These are phyloP conservation scores for Kluyveromyces marxianus DNA, from an alignment of 1,139 yeast species.

Conservation along the genomic window DNA sequence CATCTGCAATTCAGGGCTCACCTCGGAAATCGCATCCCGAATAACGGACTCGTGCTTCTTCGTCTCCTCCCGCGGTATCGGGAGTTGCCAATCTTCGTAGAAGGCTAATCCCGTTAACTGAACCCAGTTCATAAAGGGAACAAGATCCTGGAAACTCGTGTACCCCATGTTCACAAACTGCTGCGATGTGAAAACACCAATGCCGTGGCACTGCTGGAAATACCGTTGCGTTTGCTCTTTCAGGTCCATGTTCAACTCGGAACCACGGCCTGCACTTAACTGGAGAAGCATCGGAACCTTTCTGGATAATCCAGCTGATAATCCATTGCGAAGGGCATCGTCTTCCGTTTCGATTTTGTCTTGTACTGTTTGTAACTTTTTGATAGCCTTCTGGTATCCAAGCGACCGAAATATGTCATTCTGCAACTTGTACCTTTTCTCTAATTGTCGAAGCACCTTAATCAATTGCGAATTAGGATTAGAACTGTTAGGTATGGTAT, in stretches of 20 bases:
- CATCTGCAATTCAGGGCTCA: slow-evolving; percentile 36
- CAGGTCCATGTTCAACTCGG: slow-evolving; percentile 30
- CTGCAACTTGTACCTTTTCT: slow-evolving; percentile 33
- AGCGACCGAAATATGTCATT: slow-evolving; percentile 39
- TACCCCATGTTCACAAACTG: slow-evolving; percentile 38
- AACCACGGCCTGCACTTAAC: slow-evolving; percentile 35
- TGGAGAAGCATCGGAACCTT: slow-evolving; percentile 43
- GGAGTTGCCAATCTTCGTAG: slow-evolving; percentile 43
- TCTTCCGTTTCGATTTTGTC: slow-evolving; percentile 33
- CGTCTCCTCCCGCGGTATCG: slow-evolving; percentile 45
- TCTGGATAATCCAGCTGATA: slow-evolving; percentile 29
- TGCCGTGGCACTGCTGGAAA: slow-evolving; percentile 45
- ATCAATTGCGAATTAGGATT: slow-evolving; percentile 35
- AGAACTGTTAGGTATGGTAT: slow-evolving; percentile 12
- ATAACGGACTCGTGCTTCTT: slow-evolving; percentile 36
- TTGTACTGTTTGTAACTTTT: slow-evolving; percentile 25
- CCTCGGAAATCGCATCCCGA: slow-evolving; percentile 23
- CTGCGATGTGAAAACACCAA: slow-evolving; percentile 42
- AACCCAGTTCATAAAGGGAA: slow-evolving; percentile 31
- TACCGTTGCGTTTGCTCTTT: slow-evolving; percentile 24
- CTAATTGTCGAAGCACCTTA: slow-evolving; percentile 33
- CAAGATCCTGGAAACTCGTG: slow-evolving; percentile 37
- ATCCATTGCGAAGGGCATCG: slow-evolving; percentile 31
- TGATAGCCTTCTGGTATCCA: slow-evolving; percentile 45
- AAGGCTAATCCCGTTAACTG: slow-evolving; percentile 43